These are phyloP conservation scores for Didymellaceae sp. DNA, from an alignment of 2,329 filamentous ascomycete species.

Conservation along the genomic window DNA sequence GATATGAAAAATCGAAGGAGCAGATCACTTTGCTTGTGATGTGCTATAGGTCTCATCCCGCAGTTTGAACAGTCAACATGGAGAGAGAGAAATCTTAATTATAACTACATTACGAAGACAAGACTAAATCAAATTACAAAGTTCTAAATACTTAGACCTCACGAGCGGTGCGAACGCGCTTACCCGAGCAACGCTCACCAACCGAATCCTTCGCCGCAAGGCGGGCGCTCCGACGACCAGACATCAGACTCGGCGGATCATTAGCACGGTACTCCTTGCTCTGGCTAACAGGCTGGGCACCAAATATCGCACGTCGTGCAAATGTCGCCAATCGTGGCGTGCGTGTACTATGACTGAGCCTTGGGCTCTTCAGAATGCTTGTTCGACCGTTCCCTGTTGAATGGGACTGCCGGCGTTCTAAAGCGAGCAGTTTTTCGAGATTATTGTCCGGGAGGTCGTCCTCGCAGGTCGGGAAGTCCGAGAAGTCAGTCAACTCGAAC, in stretches of 20 bases:
- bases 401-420: slow-evolving; percentile 6
- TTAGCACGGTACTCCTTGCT: slow-evolving; percentile 20
- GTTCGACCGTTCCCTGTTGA: background rate
- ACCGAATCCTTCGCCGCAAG: background rate
- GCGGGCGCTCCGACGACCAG: background rate
- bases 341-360: background rate
- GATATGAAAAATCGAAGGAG: background rate
- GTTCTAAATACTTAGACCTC: too few species aligned
- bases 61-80: too few species aligned
- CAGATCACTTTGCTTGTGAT: too few species aligned
- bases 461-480: slow-evolving; percentile 5
- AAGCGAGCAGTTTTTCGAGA: slow-evolving; percentile 8
- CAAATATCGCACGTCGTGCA: slow-evolving; percentile 19
- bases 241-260: slow-evolving; percentile 24
- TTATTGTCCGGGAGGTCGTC: slow-evolving; percentile 5
- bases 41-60: too few species aligned
- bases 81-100: too few species aligned
- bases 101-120: too few species aligned
- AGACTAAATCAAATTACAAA: too few species aligned
- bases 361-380: slow-evolving; percentile 8
- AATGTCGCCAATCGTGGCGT: slow-evolving; percentile 18
- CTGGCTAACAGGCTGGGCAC: slow-evolving; percentile 23
- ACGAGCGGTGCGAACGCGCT: background rate
- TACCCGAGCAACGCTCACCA: background rate
- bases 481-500: slow-evolving; percentile 12